Conservation (phyloP, 2,329 filamentous ascomycete genomes). For the Grosmannia penicillata region DNA sequence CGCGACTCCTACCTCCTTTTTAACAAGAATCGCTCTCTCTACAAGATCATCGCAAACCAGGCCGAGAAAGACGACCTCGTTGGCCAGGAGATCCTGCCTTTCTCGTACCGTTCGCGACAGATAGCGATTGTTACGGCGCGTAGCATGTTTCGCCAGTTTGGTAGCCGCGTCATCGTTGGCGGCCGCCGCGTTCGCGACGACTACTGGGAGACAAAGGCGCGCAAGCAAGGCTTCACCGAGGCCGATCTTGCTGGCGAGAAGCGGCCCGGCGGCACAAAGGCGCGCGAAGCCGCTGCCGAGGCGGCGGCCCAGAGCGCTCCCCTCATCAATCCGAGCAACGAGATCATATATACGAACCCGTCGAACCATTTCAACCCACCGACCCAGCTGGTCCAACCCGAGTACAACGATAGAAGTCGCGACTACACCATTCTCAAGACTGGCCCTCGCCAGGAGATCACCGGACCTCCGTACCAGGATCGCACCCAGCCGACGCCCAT, state of each 20-base stretch:
- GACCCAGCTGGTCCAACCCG: conserved; percentile 50
- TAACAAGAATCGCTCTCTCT: conserved; percentile 94
- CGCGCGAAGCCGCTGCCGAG: conserved; percentile 65
- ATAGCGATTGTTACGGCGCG: conserved; percentile 95
- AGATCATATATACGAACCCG: conserved; percentile 77
- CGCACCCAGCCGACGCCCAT: conserved; percentile 62
- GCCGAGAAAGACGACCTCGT: conserved; percentile 95
- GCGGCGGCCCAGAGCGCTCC: conserved; percentile 47
- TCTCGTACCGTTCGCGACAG: conserved; percentile 94
- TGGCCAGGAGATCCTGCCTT: conserved; percentile 84
- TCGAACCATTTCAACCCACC: conserved; percentile 51
- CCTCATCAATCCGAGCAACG: conserved; percentile 53
- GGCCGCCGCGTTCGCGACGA: conserved; percentile 88
- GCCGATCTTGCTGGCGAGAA: conserved; percentile 94
- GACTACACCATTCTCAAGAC: conserved; percentile 69
- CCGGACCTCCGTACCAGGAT: conserved; percentile 78
- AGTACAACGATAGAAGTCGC: conserved; percentile 61
- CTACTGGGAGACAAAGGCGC: conserved; percentile 95
- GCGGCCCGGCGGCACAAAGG: conserved; percentile 79
- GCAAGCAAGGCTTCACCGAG: conserved; percentile 96
- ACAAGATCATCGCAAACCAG: conserved; percentile 95
- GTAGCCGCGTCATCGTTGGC: conserved; percentile 80
- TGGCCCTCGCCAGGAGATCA: conserved; percentile 77
- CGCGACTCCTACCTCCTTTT: conserved; percentile 96
- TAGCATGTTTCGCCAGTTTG: conserved; percentile 98